Percentiles rank a stretch among this genome's conserved stretches.
These are phyloP conservation scores for Xylaria telfairii DNA, from an alignment of 495 filamentous ascomycete genomes.

Conservation along the genomic window DNA sequence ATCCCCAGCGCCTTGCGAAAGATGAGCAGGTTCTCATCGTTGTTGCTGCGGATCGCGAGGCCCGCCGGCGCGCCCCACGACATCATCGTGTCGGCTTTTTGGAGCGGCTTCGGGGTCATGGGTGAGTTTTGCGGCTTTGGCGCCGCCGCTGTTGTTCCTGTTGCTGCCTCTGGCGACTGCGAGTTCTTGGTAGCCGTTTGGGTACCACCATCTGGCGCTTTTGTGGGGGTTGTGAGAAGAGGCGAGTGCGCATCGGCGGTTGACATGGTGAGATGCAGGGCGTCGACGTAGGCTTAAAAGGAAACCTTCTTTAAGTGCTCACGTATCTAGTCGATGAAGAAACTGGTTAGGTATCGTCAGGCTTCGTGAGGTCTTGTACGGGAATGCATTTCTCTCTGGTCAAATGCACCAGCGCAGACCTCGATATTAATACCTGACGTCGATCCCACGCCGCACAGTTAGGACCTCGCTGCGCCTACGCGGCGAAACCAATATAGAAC, in stretches of 20 bases:
- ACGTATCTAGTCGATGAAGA: neutral
- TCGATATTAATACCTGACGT: conserved; percentile 2
- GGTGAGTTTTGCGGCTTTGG: conserved; percentile 27
- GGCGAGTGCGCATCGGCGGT: neutral
- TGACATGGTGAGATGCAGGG: neutral
- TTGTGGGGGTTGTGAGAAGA: neutral
- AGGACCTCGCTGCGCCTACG: neutral
- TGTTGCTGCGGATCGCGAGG: conserved; percentile 44
- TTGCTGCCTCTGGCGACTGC: conserved; percentile 13
- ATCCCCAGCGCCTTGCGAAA: conserved; percentile 52
- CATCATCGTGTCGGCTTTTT: conserved; percentile 30
- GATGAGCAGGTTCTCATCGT: conserved; percentile 54
- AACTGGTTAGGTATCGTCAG: neutral
- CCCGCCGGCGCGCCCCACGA: conserved; percentile 51
- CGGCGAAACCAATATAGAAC: conserved; percentile 3
- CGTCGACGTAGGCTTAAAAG: neutral
- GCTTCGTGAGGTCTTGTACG: neutral
- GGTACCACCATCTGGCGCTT: neutral
- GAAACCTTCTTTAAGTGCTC: neutral
- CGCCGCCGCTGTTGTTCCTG: conserved; percentile 9
- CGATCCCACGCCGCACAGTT: neutral
- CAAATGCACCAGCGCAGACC: neutral
- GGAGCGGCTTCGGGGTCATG: neutral
- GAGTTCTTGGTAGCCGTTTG: conserved; percentile 7
- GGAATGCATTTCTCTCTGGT: neutral